Base-by-base conservation (phyloP, 108 stramenopile genomes). In the Discostella pseudostelligera region DNA sequence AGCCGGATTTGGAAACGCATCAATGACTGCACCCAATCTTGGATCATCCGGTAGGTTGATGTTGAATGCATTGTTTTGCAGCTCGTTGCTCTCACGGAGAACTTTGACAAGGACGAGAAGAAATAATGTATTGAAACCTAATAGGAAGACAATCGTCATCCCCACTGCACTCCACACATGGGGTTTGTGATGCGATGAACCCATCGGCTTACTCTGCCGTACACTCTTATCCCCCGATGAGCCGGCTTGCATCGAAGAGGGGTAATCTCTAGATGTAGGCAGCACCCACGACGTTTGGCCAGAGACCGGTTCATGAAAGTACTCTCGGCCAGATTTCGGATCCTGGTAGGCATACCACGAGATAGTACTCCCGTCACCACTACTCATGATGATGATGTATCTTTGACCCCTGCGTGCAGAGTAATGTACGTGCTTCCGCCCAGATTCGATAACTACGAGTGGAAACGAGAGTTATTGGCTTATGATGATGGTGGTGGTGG, bases 281-380 rank as follows among this genome's bases (percentile, higher is more conserved):
- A 59, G 14, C 22, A 53, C 59, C 73, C 73, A 74, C 10, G 73
- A 42, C 37, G 58, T 67, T 61, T 53, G 17, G 2, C 50, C 50
- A 17, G 53, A 47, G 43, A 21, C 20, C 2, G 73, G 73, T 24
- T 66, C 65, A 48, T 46, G 54, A 43, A 61, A 74, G 53, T 74
- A 74, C 43, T 74, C 73, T 37, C 73, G 32, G 22, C 57, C 57
- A 21, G 59, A 53, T 51, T 55, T 67, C 19, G 73, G 73, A 43
- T 47, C 56, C 1, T 39, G 12, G 28, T 55, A 74, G 39, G 65
- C 73, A 40, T 63, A 67, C 73, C 73, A 74, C 20, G 51, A 46
- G 26, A 40, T 64, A 16, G 28, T n/a, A n/a, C n/a, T n/a, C n/a
- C n/a, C 22, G 29, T 55, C 35, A 8, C 32, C 32, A 5, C 32